Base-by-base conservation (phyloP, 805 yeast genomes). In the Wickerhamomyces tratensis region DNA sequence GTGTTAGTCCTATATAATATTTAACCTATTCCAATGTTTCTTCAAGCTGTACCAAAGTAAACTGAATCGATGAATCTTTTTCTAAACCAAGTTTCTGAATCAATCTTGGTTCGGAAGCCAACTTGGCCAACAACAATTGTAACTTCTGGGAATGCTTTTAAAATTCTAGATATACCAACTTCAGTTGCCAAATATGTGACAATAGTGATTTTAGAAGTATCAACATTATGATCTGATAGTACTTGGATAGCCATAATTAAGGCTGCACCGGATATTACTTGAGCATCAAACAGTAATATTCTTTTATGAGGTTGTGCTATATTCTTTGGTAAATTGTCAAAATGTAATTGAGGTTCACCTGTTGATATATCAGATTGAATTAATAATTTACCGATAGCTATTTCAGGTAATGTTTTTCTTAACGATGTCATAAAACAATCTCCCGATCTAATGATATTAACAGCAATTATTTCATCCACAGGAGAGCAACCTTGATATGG, bases 171-270 rank as follows among this genome's bases (percentile, higher is more conserved):
- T 6, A 86, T 61, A 5, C 95, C 96, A 34, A 77, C 68, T 50
- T 83, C 93, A 0, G 94, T 78, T n/a, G 87, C 84, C 41, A 82
- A 59, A 54, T 84, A 85, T 6, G 82, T 65, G 11, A 87, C 78
- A 42, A 88, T 68, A 2, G 80, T 72, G 25, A 93, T 82, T 49
- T 83, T 73, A 30, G 69, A 64, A 39, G 74, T 72, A 8, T 59
- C 51, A 25, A 86, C 81, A 7, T 81, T 83, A 57, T 91, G 94
- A 56, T 91, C 98, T 13, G 85, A 51, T 39, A 91, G 64, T 5
- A 91, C 88, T 52, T 87, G 93, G 38, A 86, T 76, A 0, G 97
- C 95, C 98, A 91, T 93, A 37, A 87, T 83, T 2, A 89, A 81
- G 0, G 95, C 95, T 0, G 96, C 95, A 2, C 98, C 98, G 30